phyloP scores from a whole-genome alignment of 78 protist genomes.

The Blattamonas nauphoetae region DNA sequence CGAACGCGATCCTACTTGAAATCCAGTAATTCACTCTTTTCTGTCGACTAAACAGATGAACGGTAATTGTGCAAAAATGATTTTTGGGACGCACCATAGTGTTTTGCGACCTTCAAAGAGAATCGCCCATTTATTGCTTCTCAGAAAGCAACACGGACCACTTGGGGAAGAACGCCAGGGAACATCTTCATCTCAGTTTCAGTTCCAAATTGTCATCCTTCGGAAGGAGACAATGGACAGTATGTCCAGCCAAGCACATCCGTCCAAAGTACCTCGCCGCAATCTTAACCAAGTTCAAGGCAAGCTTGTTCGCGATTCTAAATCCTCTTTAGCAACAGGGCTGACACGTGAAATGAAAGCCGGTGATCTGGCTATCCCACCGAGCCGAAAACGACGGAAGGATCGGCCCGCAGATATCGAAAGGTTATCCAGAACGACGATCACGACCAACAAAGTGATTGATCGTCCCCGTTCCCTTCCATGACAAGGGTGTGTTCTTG shows the following conservation, averaged over 20 bases:
- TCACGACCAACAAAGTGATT: slow-evolving; percentile 39
- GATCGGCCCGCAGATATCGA: background rate
- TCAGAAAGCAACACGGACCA: too few species aligned
- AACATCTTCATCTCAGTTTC: too few species aligned
- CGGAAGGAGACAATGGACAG: too few species aligned
- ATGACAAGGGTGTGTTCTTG: slow-evolving; percentile 38
- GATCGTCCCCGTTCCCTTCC: slow-evolving; percentile 43
- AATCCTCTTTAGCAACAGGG: background rate
- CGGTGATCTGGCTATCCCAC: slow-evolving; percentile 46
- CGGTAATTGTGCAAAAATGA: too few species aligned
- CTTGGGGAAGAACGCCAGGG: too few species aligned
- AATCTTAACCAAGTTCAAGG: slow-evolving; percentile 33
- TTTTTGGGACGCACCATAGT: too few species aligned
- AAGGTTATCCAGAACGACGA: slow-evolving; percentile 34
- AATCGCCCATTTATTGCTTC: too few species aligned
- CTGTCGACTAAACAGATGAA: too few species aligned
- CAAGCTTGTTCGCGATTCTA: slow-evolving; percentile 11
- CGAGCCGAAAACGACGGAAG: slow-evolving; percentile 8
- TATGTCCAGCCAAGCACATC: slow-evolving; percentile 63
- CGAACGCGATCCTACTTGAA: too few species aligned
- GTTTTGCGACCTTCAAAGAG: too few species aligned
- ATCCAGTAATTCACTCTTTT: too few species aligned
- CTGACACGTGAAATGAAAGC: slow-evolving; percentile 14
- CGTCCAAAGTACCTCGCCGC: slow-evolving; percentile 28
- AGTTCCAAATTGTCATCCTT: too few species aligned